phyloP scores from a whole-genome alignment of 2,329 filamentous ascomycete species.

The Botryotinia convoluta region DNA sequence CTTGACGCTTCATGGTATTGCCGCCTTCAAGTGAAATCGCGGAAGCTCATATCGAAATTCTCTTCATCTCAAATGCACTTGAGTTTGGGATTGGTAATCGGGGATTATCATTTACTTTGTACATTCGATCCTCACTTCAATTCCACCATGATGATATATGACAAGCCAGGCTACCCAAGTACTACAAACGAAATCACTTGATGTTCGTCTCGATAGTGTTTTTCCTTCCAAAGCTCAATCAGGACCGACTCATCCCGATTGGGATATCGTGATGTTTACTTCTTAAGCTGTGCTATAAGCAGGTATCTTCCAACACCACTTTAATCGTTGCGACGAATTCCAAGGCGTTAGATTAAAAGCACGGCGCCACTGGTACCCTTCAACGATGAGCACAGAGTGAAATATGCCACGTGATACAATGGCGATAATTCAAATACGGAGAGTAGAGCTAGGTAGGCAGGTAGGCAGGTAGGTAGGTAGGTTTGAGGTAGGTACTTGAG shows the following conservation, averaged over 20 bases:
- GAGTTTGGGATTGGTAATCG: background rate
- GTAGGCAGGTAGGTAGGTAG: too few species aligned
- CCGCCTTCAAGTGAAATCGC: background rate
- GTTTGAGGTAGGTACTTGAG: background rate
- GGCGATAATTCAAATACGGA: background rate
- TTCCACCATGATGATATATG: background rate
- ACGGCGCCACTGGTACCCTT: background rate
- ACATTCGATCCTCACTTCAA: too few species aligned
- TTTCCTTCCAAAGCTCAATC: too few species aligned
- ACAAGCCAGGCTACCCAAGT: background rate
- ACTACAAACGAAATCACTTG: background rate
- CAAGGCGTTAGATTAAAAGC: background rate
- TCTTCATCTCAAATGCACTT: background rate
- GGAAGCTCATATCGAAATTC: background rate
- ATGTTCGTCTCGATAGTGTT: background rate
- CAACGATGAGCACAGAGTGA: background rate
- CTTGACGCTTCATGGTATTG: background rate
- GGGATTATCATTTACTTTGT: too few species aligned
- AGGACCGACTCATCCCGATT: background rate
- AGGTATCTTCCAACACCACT: background rate
- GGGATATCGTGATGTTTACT: background rate
- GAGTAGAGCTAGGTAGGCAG: background rate
- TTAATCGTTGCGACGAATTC: background rate
- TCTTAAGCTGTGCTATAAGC: background rate
- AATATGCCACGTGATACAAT: background rate